phyloP scores from a whole-genome alignment of 2,329 filamentous ascomycete genomes.

The Diaporthe eres region DNA sequence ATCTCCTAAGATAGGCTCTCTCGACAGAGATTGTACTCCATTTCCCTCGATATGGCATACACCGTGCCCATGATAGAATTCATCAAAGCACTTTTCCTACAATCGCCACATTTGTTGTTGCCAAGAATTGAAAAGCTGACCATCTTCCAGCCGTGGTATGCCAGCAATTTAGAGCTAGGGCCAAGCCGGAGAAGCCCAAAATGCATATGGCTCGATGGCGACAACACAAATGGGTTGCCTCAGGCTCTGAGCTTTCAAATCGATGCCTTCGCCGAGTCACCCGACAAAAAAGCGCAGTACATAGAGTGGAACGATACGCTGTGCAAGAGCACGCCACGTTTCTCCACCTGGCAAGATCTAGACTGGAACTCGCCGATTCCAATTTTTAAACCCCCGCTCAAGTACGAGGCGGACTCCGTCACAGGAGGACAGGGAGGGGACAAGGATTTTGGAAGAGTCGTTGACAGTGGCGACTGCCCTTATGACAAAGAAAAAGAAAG shows the following conservation, averaged over 20 bases:
- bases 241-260: constrained; percentile 7
- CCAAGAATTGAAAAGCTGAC: neutral
- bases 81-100: too few species aligned
- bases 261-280: neutral
- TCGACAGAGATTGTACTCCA: neutral
- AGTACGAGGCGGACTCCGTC: neutral
- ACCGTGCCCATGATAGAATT: too few species aligned
- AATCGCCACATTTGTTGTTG: neutral
- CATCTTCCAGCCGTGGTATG: neutral
- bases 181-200: neutral
- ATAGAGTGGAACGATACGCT: neutral
- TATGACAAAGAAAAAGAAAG: neutral
- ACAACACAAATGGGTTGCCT: neutral
- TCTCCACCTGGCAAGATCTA: constrained; percentile 15
- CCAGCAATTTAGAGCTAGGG: neutral
- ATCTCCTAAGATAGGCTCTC: neutral
- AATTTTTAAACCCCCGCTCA: neutral
- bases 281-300: neutral
- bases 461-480: constrained; percentile 1
- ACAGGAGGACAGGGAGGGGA: neutral
- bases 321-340: neutral
- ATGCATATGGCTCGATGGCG: constrained; percentile 10
- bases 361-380: constrained; percentile 1
- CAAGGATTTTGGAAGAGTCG: neutral
- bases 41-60: too few species aligned